Evolutionary conservation across 345 rosid species (phyloP), one percentile per base, ranked within the genome.

Genomic region (Arabis hirsuta): DNA sequence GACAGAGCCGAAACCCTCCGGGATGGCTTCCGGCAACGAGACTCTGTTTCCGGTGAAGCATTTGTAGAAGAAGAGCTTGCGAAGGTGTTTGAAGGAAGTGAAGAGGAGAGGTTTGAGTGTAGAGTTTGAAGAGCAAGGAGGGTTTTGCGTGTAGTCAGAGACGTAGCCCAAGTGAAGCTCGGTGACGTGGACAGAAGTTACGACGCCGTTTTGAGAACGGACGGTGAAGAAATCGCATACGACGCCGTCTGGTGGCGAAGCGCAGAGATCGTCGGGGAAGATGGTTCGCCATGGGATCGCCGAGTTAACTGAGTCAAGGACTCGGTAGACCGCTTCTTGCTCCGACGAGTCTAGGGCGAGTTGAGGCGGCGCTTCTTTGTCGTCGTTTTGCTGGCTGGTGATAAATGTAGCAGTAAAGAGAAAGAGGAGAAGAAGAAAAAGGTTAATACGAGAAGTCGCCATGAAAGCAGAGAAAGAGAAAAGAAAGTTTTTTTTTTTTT

Each of bases 241-340:
- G 68, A 87, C 78, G 68, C 92, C 92, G 76, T 87, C 86, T 5
- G 92, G 90, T 48, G 96, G 73, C 0, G 89, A 89, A 55, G 71
- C 76, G 67, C 95, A 89, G 63, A 87, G 79, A 54, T 89, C 87
- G 51, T 83, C 90, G 0, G 86, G 83, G 72, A 80, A 89, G 22
- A 84, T 72, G 20, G 82, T 65, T 34, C 86, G 85, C 96, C 96
- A 85, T 0, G 85, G 69, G 60, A 85, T 79, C 44, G 63, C 76
- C 0, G 90, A 65, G 85, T 89, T 87, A 55, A 89, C 52, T 12
- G 88, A 78, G 45, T 72, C 56, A 2, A 89, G 88, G 50, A 89
- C 86, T 59, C 71, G 65, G 51, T 80, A 87, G 38, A 81, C 72
- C 0, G 90, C 53, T 12, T 89, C 83, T 74, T 81, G 96, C 79